Conservation (phyloP, 192 early-diverging fungal genomes). For the Backusella liffmaniae region DNA sequence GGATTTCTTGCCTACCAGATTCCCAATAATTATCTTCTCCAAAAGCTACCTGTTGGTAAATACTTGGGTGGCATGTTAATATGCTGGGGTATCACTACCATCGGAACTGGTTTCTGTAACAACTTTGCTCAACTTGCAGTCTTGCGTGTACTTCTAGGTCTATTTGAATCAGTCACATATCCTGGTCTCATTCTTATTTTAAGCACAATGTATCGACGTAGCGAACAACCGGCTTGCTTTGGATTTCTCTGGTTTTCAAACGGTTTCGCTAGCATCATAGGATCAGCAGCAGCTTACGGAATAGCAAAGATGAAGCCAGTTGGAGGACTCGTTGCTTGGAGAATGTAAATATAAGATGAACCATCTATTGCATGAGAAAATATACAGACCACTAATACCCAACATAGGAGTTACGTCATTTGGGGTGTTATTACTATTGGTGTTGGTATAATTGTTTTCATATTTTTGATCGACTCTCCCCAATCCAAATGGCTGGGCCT, state of each 20-base stretch:
- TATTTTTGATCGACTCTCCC: slow-evolving; percentile 28
- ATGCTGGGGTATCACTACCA: slow-evolving; percentile 20
- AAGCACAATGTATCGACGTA: slow-evolving; percentile 21
- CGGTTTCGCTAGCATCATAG: slow-evolving; percentile 15
- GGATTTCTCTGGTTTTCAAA: slow-evolving; percentile 9
- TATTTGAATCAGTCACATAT: slow-evolving; percentile 21
- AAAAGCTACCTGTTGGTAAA: neutral
- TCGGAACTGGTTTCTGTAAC: slow-evolving; percentile 8
- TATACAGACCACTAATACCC: neutral
- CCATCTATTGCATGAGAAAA: neutral
- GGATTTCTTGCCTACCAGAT: slow-evolving; percentile 19
- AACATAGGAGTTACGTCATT: slow-evolving; percentile 24
- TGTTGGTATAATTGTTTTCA: slow-evolving; percentile 19
- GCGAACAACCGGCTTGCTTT: slow-evolving; percentile 15
- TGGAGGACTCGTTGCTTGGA: slow-evolving; percentile 18
- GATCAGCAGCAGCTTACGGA: slow-evolving; percentile 8
- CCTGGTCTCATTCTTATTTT: slow-evolving; percentile 19
- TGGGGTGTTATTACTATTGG: slow-evolving; percentile 17
- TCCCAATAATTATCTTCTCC: slow-evolving; percentile 13
- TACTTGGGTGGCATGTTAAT: slow-evolving; percentile 16
- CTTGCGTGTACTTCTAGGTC: slow-evolving; percentile 24
- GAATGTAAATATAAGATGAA: slow-evolving; percentile 17
- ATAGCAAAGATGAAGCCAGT: slow-evolving; percentile 14
- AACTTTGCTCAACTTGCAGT: slow-evolving; percentile 20
- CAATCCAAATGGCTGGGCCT: neutral